Percentiles rank a stretch among this genome's conserved stretches.
Conservation (phyloP, 768 basidiomycete genomes). For the Gloeopeniophorella convolvens region DNA sequence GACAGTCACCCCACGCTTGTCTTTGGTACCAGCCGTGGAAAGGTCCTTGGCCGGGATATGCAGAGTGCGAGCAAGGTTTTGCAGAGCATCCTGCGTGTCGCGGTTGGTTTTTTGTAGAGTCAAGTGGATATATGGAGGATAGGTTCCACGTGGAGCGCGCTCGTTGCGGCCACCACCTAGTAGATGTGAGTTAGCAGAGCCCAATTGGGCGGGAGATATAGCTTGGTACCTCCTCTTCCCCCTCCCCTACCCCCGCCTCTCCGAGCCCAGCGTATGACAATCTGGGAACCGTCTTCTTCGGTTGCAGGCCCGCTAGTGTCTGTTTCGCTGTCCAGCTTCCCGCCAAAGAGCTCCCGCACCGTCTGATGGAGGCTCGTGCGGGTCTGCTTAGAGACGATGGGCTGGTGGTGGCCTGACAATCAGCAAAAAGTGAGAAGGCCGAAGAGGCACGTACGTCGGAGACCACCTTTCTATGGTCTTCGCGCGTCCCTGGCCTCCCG, state of each 20-base stretch:
- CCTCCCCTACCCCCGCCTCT: slow-evolving; percentile 43
- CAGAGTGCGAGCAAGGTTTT: slow-evolving; percentile 71
- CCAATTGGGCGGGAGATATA: neutral
- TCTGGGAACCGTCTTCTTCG: slow-evolving; percentile 63
- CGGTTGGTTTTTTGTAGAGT: slow-evolving; percentile 96
- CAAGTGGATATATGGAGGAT: slow-evolving; percentile 90
- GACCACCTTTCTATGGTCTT: slow-evolving; percentile 68
- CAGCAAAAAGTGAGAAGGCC: slow-evolving; percentile 15
- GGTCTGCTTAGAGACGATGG: slow-evolving; percentile 73
- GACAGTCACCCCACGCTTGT: slow-evolving; percentile 94
- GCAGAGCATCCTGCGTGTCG: slow-evolving; percentile 91
- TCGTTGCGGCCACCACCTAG: slow-evolving; percentile 30
- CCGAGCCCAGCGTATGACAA: slow-evolving; percentile 74
- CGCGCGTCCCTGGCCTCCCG: slow-evolving; percentile 37
- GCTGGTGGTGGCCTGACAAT: slow-evolving; percentile 38
- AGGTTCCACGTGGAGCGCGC: slow-evolving; percentile 52
- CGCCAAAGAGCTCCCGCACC: slow-evolving; percentile 73
- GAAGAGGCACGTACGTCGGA: slow-evolving; percentile 59
- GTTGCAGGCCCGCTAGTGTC: slow-evolving; percentile 41
- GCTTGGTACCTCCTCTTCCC: slow-evolving; percentile 34
- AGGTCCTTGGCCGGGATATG: slow-evolving; percentile 75
- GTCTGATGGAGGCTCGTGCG: slow-evolving; percentile 78
- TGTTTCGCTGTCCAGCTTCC: slow-evolving; percentile 81
- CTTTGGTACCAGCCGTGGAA: slow-evolving; percentile 92
- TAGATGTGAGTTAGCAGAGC: neutral